phyloP scores from a whole-genome alignment of 2,329 filamentous ascomycete species.

The Aureobasidium zeae region DNA sequence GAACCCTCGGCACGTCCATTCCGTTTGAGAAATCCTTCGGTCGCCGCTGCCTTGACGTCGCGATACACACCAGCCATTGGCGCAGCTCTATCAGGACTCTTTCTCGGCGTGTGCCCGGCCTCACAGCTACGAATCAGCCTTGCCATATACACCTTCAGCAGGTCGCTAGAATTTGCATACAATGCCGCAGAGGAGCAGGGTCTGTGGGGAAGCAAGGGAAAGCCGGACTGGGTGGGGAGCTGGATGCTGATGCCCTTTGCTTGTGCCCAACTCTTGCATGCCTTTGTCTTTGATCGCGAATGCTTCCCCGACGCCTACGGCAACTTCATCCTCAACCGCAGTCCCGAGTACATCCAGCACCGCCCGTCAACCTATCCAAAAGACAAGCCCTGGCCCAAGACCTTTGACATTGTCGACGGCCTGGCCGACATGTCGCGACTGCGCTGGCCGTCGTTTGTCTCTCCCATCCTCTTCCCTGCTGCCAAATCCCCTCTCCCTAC shows the following conservation, averaged over 20 bases:
- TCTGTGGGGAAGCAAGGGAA: constrained; percentile 38
- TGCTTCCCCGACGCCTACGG: constrained; percentile 49
- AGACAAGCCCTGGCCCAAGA: constrained; percentile 62
- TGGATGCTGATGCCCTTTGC: constrained; percentile 44
- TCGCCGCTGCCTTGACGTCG: constrained; percentile 67
- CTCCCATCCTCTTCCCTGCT: constrained; percentile 75
- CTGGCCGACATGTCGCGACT: constrained; percentile 72
- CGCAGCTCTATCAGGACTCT: constrained; percentile 75
- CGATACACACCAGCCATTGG: constrained; percentile 81
- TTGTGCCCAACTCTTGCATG: constrained; percentile 41
- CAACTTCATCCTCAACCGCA: constrained; percentile 59
- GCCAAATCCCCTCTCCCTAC: constrained; percentile 48
- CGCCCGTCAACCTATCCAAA: constrained; percentile 60
- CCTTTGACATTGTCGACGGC: constrained; percentile 68
- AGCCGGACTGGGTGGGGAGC: constrained; percentile 55
- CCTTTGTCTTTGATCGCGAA: constrained; percentile 44
- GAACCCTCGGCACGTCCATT: constrained; percentile 71
- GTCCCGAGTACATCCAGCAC: constrained; percentile 67
- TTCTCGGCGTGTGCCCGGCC: constrained; percentile 65
- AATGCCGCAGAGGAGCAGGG: constrained; percentile 61
- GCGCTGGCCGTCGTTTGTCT: constrained; percentile 79
- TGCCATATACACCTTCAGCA: constrained; percentile 71
- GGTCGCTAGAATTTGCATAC: constrained; percentile 77
- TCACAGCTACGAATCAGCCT: constrained; percentile 67
- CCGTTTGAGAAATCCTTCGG: constrained; percentile 68